phyloP scores from a whole-genome alignment of 2,329 filamentous ascomycete species.

The Penicillium sp. region DNA sequence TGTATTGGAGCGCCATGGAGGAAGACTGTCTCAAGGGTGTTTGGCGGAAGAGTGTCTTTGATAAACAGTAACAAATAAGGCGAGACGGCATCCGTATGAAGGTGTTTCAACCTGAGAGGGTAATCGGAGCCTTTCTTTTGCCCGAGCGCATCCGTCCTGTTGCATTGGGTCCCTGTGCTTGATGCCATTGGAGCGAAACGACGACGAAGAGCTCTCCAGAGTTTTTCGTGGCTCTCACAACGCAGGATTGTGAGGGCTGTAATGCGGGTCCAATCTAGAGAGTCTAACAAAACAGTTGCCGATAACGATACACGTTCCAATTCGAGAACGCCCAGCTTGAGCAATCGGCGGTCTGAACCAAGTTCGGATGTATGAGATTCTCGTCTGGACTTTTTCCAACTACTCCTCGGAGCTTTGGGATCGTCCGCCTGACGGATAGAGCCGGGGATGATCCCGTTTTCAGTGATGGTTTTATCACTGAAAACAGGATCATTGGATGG shows the following conservation, averaged over 20 bases:
- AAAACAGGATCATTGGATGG: not conserved
- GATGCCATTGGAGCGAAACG: conserved; percentile 58
- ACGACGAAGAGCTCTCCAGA: conserved; percentile 74
- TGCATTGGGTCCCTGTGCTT: conserved; percentile 13
- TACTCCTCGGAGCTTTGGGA: conserved; percentile 16
- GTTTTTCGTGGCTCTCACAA: conserved; percentile 72
- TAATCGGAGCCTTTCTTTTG: conserved; percentile 52
- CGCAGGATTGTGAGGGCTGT: conserved; percentile 75
- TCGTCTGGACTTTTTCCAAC: conserved; percentile 5
- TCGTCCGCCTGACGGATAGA: not conserved
- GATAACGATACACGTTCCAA: conserved; percentile 77
- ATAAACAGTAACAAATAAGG: conserved; percentile 73
- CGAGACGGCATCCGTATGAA: conserved; percentile 77
- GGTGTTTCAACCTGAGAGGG: conserved; percentile 69
- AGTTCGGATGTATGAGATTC: not conserved
- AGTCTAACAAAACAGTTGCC: conserved; percentile 69
- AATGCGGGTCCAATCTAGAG: conserved; percentile 75
- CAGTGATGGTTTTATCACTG: not conserved
- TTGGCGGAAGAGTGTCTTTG: conserved; percentile 76
- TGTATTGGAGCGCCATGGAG: conserved; percentile 68
- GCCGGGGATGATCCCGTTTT: not conserved
- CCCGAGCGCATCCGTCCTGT: conserved; percentile 10
- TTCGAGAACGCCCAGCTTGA: conserved; percentile 73
- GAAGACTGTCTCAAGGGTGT: conserved; percentile 79
- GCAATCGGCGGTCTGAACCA: conserved; percentile 42